Base-by-base conservation (phyloP, 2,329 filamentous ascomycete genomes). In the Parastagonospora avenae region DNA sequence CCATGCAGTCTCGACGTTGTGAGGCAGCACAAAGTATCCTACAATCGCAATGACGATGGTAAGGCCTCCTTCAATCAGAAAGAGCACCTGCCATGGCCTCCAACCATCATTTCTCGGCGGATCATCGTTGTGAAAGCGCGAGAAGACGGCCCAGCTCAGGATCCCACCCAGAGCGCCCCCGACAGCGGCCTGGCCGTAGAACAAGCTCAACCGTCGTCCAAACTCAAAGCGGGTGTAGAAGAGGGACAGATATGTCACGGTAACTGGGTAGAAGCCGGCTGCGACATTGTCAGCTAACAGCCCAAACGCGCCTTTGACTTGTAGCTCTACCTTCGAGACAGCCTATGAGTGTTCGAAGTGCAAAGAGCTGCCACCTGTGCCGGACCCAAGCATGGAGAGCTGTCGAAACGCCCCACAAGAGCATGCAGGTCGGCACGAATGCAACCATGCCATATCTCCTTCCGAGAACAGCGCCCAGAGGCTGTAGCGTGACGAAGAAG, bases 191-290 rank as follows among this genome's bases (percentile, higher is more conserved):
- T 83, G 81, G 7, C 82, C 81, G 55, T 83, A 85, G 61, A 85
- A 85, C 35, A 84, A 67, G 4, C 76, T 81, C 14, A 85, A 66
- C 1, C 82, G 76, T 12, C 76, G 74, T 4, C 77, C 82, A 51
- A 85, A 83, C 55, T 85, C 82, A 66, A 78, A 84, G 38, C 80
- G 77, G 4, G 80, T 82, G 59, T 85, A 85, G 64, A 84, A 85
- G 44, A 82, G 72, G 14, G 80, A 81, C 27, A 85, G 75, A 56
- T 85, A 85, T n/a, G 78, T 77, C 12, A 85, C 81, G 2, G 80
- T 80, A 1, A 82, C 82, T 3, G 83, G 81, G 56, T 85, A 85
- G 61, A 86, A 85, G 2, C 82, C 83, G 42, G 82, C 80, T 73
- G 52, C 51, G 59, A 35, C 39, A 0, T 54, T 35, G 50, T 57